Evolutionary conservation across 176 grass and related monocot genomes (phyloP).

Genomic region (Rhynchospora breviuscula): DNA sequence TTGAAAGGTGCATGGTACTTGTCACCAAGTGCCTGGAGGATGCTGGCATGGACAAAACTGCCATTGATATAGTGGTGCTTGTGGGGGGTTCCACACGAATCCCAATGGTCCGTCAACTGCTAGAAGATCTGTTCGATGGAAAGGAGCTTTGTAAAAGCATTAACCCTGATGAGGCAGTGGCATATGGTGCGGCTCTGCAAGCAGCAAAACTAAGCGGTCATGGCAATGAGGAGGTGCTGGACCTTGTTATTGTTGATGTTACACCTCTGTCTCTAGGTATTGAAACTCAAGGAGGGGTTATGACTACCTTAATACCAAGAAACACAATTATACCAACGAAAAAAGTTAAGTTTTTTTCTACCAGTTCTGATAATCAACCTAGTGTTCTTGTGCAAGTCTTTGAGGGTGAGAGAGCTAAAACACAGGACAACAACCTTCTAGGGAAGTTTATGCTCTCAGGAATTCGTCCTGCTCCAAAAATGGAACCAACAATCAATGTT

Average conservation of each 20-base stretch:
- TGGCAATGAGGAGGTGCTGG: background rate
- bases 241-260: constrained; percentile 27
- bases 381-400: constrained; percentile 28
- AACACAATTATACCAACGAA: constrained; percentile 25
- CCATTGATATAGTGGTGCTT: constrained; percentile 29
- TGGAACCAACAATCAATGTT: constrained; percentile 15
- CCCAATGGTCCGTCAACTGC: constrained; percentile 18
- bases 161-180: constrained; percentile 31
- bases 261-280: constrained; percentile 25
- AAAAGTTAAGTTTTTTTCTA: constrained; percentile 4
- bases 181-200: constrained; percentile 19
- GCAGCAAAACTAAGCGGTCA: constrained; percentile 12
- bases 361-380: constrained; percentile 4
- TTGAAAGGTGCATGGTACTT: constrained; percentile 35
- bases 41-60: constrained; percentile 23
- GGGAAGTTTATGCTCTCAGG: constrained; percentile 25
- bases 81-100: constrained; percentile 35
- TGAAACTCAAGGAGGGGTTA: constrained; percentile 17
- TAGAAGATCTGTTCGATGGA: constrained; percentile 22
- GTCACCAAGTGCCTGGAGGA: constrained; percentile 29
- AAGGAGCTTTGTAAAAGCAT: constrained; percentile 29
- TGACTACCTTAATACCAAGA: constrained; percentile 23
- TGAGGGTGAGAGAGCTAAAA: constrained; percentile 15
- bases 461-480: background rate
- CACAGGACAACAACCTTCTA: constrained; percentile 24